These are phyloP conservation scores for Hippophae gyantsensis DNA, from an alignment of 306 rosid species.

Conservation along the genomic window DNA sequence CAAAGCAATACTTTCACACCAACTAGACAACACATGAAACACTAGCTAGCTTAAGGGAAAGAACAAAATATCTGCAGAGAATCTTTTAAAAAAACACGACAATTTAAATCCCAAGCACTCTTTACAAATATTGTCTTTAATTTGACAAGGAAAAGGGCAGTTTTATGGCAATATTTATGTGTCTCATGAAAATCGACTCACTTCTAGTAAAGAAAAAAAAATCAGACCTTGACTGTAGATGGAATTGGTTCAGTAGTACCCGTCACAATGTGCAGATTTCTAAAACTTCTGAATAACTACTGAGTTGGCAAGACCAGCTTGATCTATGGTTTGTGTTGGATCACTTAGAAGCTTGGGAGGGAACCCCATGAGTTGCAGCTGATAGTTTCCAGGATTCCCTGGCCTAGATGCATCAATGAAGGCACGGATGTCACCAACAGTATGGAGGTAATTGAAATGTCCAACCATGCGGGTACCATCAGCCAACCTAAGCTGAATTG, in stretches of 20 bases:
- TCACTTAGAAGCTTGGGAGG: constrained; percentile 81
- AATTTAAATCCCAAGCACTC: constrained; percentile 1
- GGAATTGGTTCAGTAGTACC: too few relatives aligned
- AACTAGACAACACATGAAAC: neutral
- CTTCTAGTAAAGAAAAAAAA: constrained; percentile 7
- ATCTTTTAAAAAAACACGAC: neutral
- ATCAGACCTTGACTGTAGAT: neutral
- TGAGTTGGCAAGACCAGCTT: constrained; percentile 84
- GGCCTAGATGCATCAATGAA: constrained; percentile 74
- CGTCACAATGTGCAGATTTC: constrained; percentile 7
- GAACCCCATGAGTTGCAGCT: constrained; percentile 81
- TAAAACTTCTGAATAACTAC: constrained; percentile 91
- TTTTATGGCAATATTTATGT: neutral
- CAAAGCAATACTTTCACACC: neutral
- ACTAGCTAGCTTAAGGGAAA: neutral
- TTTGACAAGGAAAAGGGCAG: neutral
- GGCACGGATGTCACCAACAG: constrained; percentile 49
- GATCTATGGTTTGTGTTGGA: constrained; percentile 61
- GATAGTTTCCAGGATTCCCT: constrained; percentile 49
- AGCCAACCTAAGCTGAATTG: constrained; percentile 81
- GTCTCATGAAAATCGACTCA: neutral
- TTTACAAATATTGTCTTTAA: constrained; percentile 1
- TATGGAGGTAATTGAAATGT: constrained; percentile 58
- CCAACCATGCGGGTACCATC: constrained; percentile 84
- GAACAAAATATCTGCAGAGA: neutral